A percentile compares a stretch with the other conserved stretches of the same genome.
Evolutionary conservation across 2,329 filamentous ascomycete genomes (phyloP).

Genomic region (Dactylellina haptotyla): DNA sequence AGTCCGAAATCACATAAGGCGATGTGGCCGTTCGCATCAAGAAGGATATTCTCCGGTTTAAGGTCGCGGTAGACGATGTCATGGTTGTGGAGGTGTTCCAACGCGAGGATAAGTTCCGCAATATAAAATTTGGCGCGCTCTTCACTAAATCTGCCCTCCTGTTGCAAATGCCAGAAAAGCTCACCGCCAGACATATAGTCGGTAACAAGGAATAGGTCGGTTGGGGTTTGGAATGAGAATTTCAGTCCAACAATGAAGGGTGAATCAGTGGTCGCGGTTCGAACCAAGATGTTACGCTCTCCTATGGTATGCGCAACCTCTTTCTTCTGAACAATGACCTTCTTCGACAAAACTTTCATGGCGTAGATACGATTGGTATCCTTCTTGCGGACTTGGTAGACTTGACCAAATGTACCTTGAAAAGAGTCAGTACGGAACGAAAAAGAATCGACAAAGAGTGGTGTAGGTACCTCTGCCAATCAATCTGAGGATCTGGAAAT

Average conservation of each 20-base stretch:
- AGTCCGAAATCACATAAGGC: slow-evolving; percentile 96
- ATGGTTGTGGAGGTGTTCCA: slow-evolving; percentile 94
- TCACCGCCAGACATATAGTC: slow-evolving; percentile 99
- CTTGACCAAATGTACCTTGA: slow-evolving; percentile 87
- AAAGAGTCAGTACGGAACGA: slow-evolving; percentile 1
- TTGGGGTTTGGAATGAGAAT: slow-evolving; percentile 97
- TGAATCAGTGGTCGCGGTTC: slow-evolving; percentile 93
- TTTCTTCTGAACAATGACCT: slow-evolving; percentile 99
- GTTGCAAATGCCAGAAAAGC: slow-evolving; percentile 97
- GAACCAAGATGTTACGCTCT: slow-evolving; percentile 95
- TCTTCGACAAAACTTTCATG: slow-evolving; percentile 99
- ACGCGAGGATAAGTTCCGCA: slow-evolving; percentile 91
- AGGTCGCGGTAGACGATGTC: slow-evolving; percentile 98
- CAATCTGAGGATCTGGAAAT: slow-evolving; percentile 94
- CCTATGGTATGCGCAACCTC: slow-evolving; percentile 97
- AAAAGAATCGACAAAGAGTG: not conserved
- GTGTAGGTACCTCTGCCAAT: slow-evolving; percentile 79
- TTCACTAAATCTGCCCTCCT: slow-evolving; percentile 94
- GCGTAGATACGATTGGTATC: slow-evolving; percentile 96
- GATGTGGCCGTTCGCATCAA: slow-evolving; percentile 97
- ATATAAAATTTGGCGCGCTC: slow-evolving; percentile 98
- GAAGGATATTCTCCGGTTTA: slow-evolving; percentile 95
- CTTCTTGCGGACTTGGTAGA: slow-evolving; percentile 97
- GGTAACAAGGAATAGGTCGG: slow-evolving; percentile 96
- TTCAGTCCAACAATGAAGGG: slow-evolving; percentile 98